Conservation (phyloP, 2,329 filamentous ascomycete species). For the Xylaria sp. region DNA sequence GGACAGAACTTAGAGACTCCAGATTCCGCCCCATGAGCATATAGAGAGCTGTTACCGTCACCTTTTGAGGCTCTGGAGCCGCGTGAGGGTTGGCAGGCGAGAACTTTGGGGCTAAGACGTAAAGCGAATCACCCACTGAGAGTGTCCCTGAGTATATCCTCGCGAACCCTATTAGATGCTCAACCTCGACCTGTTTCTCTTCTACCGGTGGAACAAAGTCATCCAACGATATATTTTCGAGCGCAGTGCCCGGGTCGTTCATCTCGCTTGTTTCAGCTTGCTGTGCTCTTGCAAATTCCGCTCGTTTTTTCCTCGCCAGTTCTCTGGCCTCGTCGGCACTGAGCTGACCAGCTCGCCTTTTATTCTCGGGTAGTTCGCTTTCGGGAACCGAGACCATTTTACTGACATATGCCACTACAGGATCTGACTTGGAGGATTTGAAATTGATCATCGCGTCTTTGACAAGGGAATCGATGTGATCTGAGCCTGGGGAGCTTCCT, state of each 20-base stretch:
- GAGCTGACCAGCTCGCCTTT: conserved; percentile 74
- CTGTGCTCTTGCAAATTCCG: conserved; percentile 84
- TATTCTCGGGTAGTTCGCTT: conserved; percentile 90
- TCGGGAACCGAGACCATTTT: conserved; percentile 98
- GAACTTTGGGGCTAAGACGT: conserved; percentile 93
- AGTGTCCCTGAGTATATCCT: conserved; percentile 91
- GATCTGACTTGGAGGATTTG: conserved; percentile 74
- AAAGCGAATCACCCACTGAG: conserved; percentile 88
- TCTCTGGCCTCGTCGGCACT: conserved; percentile 92
- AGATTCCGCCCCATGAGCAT: conserved; percentile 94
- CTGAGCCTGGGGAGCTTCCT: conserved; percentile 79
- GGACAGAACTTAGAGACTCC: conserved; percentile 83
- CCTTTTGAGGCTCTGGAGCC: conserved; percentile 78
- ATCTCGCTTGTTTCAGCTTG: conserved; percentile 65
- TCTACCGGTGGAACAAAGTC: conserved; percentile 58
- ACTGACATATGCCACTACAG: conserved; percentile 93
- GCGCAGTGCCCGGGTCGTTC: conserved; percentile 66
- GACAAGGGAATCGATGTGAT: conserved; percentile 73
- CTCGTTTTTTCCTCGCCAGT: conserved; percentile 85
- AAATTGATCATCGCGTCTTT: conserved; percentile 86
- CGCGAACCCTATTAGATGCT: conserved; percentile 94
- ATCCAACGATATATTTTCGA: conserved; percentile 70
- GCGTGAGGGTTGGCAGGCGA: conserved; percentile 80
- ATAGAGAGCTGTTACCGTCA: conserved; percentile 88
- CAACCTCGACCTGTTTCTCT: conserved; percentile 74